Base-by-base conservation (phyloP, 108 stramenopile genomes). In the Cyclotella baltica region DNA sequence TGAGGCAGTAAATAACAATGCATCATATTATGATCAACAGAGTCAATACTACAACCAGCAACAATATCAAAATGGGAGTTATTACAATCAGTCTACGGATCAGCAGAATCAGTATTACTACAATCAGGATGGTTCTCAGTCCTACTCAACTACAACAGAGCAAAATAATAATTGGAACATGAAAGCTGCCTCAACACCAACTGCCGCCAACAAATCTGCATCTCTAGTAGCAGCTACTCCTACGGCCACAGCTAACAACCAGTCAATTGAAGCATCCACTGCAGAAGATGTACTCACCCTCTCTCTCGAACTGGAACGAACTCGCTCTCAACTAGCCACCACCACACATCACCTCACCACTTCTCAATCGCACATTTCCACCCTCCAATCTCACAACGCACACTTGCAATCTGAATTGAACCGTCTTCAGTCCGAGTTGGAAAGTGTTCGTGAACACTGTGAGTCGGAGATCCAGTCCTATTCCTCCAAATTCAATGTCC, bases 201-300 rank as follows among this genome's bases (percentile, higher is more conserved):
- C 46, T 20, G 6, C 28, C 11, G 47, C 34, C 34, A 62, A 56
- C 36, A 52, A 55, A 13, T 31, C 59, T n/a, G 37, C 56, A 47
- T 16, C 43, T 29, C 6, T 62, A 28, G 28, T 31, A 19, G 38
- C 67, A 27, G 53, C 61, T 13, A 66, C 68, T 38, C 59, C 53
- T 52, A 65, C 46, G 6, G 62, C 68, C 55, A 61, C 66, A 33
- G 40, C 80, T 27, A 51, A 78, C 16, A 74, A 53, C 53, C 27
- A 36, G 33, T 27, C 64, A 3, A 70, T 78, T 61, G 64, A 69
- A 51, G 50, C 68, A 56, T 86, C 88, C 16, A 84, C 90, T 72
- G 93, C 88, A 33, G 94, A 95, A 72, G 94, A 92, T 64, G 85
- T 92, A 28, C 62, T 92, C 23, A 22, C 89, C 16, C 75, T 95